phyloP scores from a whole-genome alignment of 805 yeast genomes.

The Yamadazyma tumulicola region DNA sequence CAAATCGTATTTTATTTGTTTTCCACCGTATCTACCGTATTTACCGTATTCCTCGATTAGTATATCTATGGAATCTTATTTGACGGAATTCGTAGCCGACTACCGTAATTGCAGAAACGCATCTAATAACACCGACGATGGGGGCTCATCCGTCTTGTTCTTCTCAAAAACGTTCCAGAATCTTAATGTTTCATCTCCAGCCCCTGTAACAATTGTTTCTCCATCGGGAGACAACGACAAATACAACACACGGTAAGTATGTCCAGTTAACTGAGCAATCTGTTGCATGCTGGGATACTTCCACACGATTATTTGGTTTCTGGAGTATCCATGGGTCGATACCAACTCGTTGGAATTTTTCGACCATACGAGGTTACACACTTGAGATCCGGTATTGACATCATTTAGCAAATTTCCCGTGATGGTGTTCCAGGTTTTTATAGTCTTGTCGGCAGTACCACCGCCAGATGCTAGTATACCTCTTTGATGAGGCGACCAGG shows the following conservation, averaged over 20 bases:
- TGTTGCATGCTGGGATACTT: slow-evolving; percentile 91
- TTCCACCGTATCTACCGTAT: too few relatives aligned
- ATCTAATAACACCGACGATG: slow-evolving; percentile 63
- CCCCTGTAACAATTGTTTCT: slow-evolving; percentile 94
- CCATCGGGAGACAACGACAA: slow-evolving; percentile 93
- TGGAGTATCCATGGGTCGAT: slow-evolving; percentile 90
- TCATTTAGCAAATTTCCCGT: slow-evolving; percentile 72
- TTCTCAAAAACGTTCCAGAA: slow-evolving; percentile 95
- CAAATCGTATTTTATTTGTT: too few relatives aligned
- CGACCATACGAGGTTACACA: slow-evolving; percentile 92
- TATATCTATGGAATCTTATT: too few relatives aligned
- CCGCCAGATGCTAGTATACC: slow-evolving; percentile 95
- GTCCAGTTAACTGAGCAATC: slow-evolving; percentile 90
- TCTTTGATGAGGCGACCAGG: slow-evolving; percentile 97
- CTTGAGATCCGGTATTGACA: slow-evolving; percentile 94
- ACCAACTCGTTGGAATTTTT: slow-evolving; percentile 88
- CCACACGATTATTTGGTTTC: slow-evolving; percentile 91
- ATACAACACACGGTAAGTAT: slow-evolving; percentile 87
- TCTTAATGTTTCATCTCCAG: slow-evolving; percentile 94
- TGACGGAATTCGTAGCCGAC: too few relatives aligned
- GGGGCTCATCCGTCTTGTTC: slow-evolving; percentile 53
- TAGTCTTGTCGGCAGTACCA: slow-evolving; percentile 88
- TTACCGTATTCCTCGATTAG: too few relatives aligned
- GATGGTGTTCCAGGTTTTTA: slow-evolving; percentile 88
- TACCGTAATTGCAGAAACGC: slow-evolving; percentile 73